These are phyloP conservation scores for Haematococcus lacustris DNA, from an alignment of 139 green algal species.

Conservation along the genomic window DNA sequence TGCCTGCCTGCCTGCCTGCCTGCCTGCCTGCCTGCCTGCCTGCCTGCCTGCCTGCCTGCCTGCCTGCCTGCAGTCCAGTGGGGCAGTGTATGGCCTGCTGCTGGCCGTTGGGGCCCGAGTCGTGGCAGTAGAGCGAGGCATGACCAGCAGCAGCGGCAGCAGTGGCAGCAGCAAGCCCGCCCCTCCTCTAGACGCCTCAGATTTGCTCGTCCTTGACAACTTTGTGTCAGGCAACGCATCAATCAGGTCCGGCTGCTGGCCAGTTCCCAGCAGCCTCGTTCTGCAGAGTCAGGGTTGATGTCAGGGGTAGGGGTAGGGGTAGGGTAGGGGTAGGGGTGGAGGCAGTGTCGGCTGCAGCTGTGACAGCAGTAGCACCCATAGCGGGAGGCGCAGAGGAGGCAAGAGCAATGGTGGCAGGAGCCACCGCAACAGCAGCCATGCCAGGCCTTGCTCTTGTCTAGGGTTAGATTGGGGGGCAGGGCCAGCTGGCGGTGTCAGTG, in stretches of 20 bases:
- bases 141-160: too few relatives aligned
- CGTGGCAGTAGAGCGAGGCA: slow-evolving; percentile 23
- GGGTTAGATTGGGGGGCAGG: too few relatives aligned
- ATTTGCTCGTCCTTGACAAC: slow-evolving; percentile 76
- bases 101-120: slow-evolving; percentile 24
- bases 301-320: neutral
- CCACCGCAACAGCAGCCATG: neutral
- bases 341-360: neutral
- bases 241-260: slow-evolving; percentile 23
- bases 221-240: slow-evolving; percentile 54
- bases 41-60: too few relatives aligned
- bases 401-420: neutral
- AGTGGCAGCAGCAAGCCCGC: slow-evolving; percentile 13
- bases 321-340: too few relatives aligned
- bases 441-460: too few relatives aligned
- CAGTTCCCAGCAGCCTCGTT: too few relatives aligned
- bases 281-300: neutral
- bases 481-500: neutral
- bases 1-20: too few relatives aligned
- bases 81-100: slow-evolving; percentile 50
- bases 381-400: neutral
- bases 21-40: too few relatives aligned
- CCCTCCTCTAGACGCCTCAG: slow-evolving; percentile 43
- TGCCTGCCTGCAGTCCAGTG: slow-evolving; percentile 19
- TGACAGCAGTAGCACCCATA: neutral